Conservation (phyloP, 2,329 filamentous ascomycete species). For the Trichoderma breve region DNA sequence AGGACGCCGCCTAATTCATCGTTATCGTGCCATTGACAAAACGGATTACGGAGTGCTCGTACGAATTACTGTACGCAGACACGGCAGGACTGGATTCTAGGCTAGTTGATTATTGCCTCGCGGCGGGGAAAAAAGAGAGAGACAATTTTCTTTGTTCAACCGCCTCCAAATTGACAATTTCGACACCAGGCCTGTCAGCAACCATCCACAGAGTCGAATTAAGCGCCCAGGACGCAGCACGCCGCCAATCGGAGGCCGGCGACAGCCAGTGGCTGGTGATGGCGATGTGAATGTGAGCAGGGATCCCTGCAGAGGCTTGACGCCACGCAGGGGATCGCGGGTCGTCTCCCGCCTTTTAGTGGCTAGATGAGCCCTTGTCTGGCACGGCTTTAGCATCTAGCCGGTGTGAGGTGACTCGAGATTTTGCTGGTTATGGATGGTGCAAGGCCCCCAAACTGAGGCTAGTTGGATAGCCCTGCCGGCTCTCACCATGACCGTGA, state of each 20-base stretch:
- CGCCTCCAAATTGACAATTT: not conserved
- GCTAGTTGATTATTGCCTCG: not conserved
- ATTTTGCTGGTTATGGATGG: not conserved
- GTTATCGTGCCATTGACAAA: not conserved
- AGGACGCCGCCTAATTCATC: not conserved
- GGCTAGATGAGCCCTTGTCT: not conserved
- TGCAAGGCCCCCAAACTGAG: not conserved
- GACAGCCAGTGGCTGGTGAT: constrained; percentile 7
- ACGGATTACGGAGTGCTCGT: not conserved
- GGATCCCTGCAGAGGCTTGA: constrained; percentile 18
- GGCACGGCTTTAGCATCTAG: not conserved
- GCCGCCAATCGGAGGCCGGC: constrained; percentile 17
- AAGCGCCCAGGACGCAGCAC: constrained; percentile 13
- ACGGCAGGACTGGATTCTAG: not conserved
- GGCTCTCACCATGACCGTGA: not conserved
- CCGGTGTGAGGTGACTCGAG: not conserved
- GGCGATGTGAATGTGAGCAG: constrained; percentile 17
- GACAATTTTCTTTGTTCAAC: not conserved
- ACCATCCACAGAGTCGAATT: constrained; percentile 19
- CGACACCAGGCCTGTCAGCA: not conserved
- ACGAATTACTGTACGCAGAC: not conserved
- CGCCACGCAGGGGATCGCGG: constrained; percentile 15
- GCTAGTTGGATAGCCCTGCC: too few species aligned
- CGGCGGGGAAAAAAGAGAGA: not conserved
- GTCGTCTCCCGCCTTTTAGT: constrained; percentile 16